phyloP scores from a whole-genome alignment of 768 basidiomycete genomes.

The Boletus rubropictus region DNA sequence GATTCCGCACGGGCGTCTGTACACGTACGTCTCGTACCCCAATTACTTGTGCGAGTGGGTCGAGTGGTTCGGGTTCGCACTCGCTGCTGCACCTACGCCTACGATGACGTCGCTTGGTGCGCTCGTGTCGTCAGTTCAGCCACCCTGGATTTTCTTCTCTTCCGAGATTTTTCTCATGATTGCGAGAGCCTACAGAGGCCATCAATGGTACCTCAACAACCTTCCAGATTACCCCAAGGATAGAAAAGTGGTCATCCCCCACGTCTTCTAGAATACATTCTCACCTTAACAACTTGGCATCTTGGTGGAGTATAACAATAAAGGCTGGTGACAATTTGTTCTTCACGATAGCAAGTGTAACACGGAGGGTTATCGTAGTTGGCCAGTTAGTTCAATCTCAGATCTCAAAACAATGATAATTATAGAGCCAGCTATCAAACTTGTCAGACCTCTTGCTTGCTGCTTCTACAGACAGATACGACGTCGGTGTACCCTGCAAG shows the following conservation, averaged over 20 bases:
- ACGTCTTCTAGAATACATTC: constrained; percentile 45
- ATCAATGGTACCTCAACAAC: constrained; percentile 75
- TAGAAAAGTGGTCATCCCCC: constrained; percentile 76
- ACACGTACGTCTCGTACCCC: constrained; percentile 77
- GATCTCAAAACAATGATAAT: too few relatives aligned
- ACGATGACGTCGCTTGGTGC: constrained; percentile 30
- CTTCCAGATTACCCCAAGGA: constrained; percentile 81
- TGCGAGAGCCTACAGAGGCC: constrained; percentile 75
- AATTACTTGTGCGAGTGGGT: constrained; percentile 95
- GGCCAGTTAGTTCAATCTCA: not conserved
- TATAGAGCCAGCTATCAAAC: not conserved
- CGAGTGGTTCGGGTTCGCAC: constrained; percentile 86
- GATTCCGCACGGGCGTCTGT: constrained; percentile 76
- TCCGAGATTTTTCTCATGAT: constrained; percentile 74
- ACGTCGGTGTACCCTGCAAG: not conserved
- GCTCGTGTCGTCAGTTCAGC: constrained; percentile 42
- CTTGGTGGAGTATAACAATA: not conserved
- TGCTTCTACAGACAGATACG: not conserved
- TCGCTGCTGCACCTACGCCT: constrained; percentile 60
- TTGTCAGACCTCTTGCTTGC: not conserved
- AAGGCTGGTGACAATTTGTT: not conserved
- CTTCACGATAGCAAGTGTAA: not conserved
- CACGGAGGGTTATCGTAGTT: not conserved
- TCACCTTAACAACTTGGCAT: not conserved
- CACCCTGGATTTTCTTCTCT: constrained; percentile 77